These are phyloP conservation scores for Tuber magnatum DNA, from an alignment of 495 filamentous ascomycete species.

Conservation along the genomic window DNA sequence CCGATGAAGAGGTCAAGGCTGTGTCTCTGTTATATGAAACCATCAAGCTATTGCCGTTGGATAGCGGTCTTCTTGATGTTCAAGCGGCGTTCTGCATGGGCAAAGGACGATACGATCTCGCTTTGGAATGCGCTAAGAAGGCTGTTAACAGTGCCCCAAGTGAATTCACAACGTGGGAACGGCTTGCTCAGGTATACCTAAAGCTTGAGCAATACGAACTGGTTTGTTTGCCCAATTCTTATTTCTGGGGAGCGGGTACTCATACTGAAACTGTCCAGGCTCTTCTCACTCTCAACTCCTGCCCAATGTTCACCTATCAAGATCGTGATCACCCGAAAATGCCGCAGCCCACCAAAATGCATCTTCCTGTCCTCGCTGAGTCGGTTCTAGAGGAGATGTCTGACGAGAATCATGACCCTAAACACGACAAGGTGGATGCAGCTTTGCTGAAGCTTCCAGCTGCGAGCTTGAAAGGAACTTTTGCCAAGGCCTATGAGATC, in stretches of 20 bases:
- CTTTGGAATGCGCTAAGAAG: slow-evolving; percentile 85
- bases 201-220: slow-evolving; percentile 87
- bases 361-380: slow-evolving; percentile 78
- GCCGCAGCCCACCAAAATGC: slow-evolving; percentile 79
- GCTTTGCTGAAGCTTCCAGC: slow-evolving; percentile 81
- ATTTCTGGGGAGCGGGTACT: background rate
- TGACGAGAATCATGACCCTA: slow-evolving; percentile 65
- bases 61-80: slow-evolving; percentile 86
- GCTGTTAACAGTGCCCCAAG: slow-evolving; percentile 90
- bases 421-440: slow-evolving; percentile 78
- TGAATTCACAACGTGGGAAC: slow-evolving; percentile 95
- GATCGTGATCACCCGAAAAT: slow-evolving; percentile 92
- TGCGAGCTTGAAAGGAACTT: slow-evolving; percentile 82
- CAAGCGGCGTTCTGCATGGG: slow-evolving; percentile 87
- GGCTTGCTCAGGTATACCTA: slow-evolving; percentile 86
- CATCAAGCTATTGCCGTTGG: slow-evolving; percentile 85
- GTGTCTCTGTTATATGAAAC: slow-evolving; percentile 81
- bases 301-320: slow-evolving; percentile 99
- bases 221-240: slow-evolving; percentile 9
- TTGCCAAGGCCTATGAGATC: slow-evolving; percentile 86
- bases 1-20: slow-evolving; percentile 92
- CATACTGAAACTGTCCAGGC: slow-evolving; percentile 47
- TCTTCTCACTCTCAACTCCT: slow-evolving; percentile 92
- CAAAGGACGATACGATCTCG: slow-evolving; percentile 79
- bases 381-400: slow-evolving; percentile 94